Evolutionary conservation across 306 rosid species (phyloP).

Genomic region (Cajanus cajan): DNA sequence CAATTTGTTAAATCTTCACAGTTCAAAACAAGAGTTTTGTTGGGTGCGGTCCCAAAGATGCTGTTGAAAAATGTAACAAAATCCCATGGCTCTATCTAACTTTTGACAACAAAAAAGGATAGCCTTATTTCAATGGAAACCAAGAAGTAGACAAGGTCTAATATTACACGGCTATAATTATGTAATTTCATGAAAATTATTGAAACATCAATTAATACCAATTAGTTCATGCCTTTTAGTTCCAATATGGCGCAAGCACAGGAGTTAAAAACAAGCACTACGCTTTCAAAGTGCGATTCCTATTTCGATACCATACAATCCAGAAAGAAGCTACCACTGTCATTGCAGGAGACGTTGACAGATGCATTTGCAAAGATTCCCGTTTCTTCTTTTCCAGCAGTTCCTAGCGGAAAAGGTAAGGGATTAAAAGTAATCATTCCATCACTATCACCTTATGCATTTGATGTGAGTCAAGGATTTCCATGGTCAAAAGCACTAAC

Average conservation of each 20-base stretch:
- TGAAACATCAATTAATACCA: slow-evolving; percentile 5
- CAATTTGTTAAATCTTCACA: not conserved
- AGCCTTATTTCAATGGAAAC: not conserved
- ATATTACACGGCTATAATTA: not conserved
- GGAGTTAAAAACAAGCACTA: slow-evolving; percentile 25
- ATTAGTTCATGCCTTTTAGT: slow-evolving; percentile 13
- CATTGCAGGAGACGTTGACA: slow-evolving; percentile 68
- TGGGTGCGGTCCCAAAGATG: not conserved
- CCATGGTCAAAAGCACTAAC: slow-evolving; percentile 11
- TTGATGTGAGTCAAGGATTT: not conserved
- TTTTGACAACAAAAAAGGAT: not conserved
- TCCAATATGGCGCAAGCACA: slow-evolving; percentile 57
- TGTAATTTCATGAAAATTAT: slow-evolving; percentile 3
- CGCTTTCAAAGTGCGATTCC: slow-evolving; percentile 56
- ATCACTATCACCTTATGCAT: slow-evolving; percentile 3
- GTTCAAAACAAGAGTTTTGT: not conserved
- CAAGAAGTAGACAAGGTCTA: not conserved
- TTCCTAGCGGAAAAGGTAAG: slow-evolving; percentile 80
- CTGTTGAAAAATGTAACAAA: not conserved
- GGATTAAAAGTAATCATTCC: not conserved
- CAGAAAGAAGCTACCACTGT: slow-evolving; percentile 72
- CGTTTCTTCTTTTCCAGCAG: slow-evolving; percentile 77
- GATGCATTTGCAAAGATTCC: slow-evolving; percentile 77
- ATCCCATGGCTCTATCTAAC: not conserved
- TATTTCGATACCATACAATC: slow-evolving; percentile 71